A percentile compares a stretch with the other conserved stretches of the same genome.
Evolutionary conservation across 2,329 filamentous ascomycete genomes (phyloP).

Genomic region (Amauroascus verrucosus): DNA sequence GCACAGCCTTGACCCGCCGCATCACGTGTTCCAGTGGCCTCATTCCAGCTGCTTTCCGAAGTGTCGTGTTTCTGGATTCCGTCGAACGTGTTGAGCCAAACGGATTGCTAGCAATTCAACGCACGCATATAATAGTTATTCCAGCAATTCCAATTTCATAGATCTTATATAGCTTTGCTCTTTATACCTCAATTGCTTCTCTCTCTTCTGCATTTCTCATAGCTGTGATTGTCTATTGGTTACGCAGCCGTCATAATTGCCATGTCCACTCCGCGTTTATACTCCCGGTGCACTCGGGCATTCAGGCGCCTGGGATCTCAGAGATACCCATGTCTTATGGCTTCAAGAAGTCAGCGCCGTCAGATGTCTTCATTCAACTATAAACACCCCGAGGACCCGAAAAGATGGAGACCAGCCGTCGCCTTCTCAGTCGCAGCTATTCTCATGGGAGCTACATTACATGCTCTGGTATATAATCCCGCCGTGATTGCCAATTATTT

Average conservation of each 20-base stretch:
- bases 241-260: neutral
- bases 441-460: neutral
- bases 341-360: neutral
- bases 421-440: constrained; percentile 5
- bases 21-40: neutral
- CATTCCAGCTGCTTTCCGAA: neutral
- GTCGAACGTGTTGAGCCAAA: neutral
- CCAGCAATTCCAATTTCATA: constrained; percentile 22
- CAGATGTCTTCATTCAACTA: neutral
- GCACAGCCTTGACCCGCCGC: neutral
- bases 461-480: neutral
- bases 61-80: neutral
- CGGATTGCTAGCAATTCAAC: constrained; percentile 2
- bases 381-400: neutral
- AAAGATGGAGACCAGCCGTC: neutral
- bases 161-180: neutral
- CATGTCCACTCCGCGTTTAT: constrained; percentile 8
- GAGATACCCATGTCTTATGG: neutral
- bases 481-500: too few relatives aligned
- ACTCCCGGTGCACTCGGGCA: neutral
- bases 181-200: neutral
- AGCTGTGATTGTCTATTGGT: neutral
- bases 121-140: constrained; percentile 10
- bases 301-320: neutral
- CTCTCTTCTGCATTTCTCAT: neutral